Base-by-base conservation (phyloP, 2,329 filamentous ascomycete species). In the Colletotrichum shisoi region DNA sequence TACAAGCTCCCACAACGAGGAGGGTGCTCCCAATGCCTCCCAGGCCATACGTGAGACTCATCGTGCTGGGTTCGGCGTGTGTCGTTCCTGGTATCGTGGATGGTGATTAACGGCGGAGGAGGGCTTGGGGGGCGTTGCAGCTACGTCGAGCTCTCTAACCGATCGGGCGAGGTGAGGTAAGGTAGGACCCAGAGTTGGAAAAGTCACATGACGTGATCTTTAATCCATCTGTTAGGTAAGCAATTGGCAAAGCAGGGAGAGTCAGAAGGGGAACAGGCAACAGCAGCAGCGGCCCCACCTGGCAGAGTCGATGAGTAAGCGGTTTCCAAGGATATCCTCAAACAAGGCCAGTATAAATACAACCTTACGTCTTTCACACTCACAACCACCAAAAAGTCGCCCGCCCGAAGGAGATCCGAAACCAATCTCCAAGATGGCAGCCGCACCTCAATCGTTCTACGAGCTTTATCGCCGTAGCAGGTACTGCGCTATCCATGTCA, bases 391-490 rank as follows among this genome's bases (percentile, higher is more conserved):
- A 34, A 54, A 56, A 1, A 24, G 54, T 54, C 59, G 57, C n/a
- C 62, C 54, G 61, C 62, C 46, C 49, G 31, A 24, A 65, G 65
- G 65, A 65, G 65, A 68, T 60, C 31, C 42, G 59, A 34, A 31
- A 57, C 49, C 44, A 68, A 57, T 60, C 60, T 62, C 63, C 71
- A 78, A 70, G 70, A 85, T 85, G 80, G 81, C 85, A 65, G 79
- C 81, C 54, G 80, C 78, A 69, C 79, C 78, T 70, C 84, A 87
- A 77, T 85, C 85, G 40, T 89, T 86, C 83, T 99, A 98, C 81
- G 95, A 99, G 87, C 89, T 99, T 76, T 99, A 99, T 81, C 92
- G 95, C 75, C 91, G 94, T 83, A 97, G 93, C 88, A 98, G 94
- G 95, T 98, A 92, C 79, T 63, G 70, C 72, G 72, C 72, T 71